Evolutionary conservation across 768 basidiomycete genomes (phyloP).

Genomic region (Kondoa malvinella): DNA sequence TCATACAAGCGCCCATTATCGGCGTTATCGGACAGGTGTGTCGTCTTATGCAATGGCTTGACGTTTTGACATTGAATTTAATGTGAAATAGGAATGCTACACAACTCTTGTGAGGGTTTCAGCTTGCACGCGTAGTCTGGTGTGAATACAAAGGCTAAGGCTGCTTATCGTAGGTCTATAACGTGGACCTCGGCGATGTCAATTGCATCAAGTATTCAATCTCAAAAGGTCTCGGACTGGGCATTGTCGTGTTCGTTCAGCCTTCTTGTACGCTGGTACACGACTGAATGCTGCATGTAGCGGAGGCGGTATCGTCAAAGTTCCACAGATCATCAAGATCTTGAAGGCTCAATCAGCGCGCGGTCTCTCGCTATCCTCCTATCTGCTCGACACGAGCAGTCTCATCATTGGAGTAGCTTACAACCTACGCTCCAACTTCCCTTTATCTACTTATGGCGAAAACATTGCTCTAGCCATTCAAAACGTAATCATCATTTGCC

Average conservation of each 20-base stretch:
- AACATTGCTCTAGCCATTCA: constrained; percentile 57
- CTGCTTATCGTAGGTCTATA: constrained; percentile 76
- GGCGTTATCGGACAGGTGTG: constrained; percentile 49
- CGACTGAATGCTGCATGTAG: neutral
- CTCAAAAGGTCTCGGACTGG: constrained; percentile 81
- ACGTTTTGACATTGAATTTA: neutral
- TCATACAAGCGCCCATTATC: constrained; percentile 61
- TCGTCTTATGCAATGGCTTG: constrained; percentile 34
- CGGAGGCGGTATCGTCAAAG: constrained; percentile 88
- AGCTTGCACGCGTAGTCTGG: too few relatives aligned
- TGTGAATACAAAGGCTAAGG: too few relatives aligned
- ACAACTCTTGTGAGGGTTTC: constrained; percentile 16
- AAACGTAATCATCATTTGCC: constrained; percentile 14
- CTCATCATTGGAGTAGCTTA: constrained; percentile 83
- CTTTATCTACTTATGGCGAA: constrained; percentile 95
- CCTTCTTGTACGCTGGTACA: neutral
- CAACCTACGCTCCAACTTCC: constrained; percentile 65
- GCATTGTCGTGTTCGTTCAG: constrained; percentile 45
- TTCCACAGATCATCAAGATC: constrained; percentile 79
- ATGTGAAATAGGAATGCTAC: constrained; percentile 16
- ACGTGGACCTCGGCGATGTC: constrained; percentile 57
- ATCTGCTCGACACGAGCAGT: constrained; percentile 72
- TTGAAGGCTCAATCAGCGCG: constrained; percentile 56
- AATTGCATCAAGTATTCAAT: constrained; percentile 78
- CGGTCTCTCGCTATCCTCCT: constrained; percentile 72